Conservation (phyloP, 1,139 yeast genomes). For the Debaryomyces sp. region DNA sequence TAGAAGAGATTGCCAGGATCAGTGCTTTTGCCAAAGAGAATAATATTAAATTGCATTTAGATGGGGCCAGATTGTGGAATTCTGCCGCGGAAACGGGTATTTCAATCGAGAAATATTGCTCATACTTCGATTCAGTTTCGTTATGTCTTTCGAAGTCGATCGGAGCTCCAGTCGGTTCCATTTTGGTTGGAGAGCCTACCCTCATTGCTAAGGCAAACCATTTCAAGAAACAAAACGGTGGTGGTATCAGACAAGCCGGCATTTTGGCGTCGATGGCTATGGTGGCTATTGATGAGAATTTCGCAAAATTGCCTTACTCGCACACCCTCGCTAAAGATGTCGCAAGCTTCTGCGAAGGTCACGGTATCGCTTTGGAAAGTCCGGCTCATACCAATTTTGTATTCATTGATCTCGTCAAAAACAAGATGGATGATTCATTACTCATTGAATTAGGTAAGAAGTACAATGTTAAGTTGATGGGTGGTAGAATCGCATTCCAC, state of each 20-base stretch:
- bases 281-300: conserved; percentile 75
- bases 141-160: conserved; percentile 87
- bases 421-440: conserved; percentile 60
- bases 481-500: conserved; percentile 82
- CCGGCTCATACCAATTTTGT: conserved; percentile 91
- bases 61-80: conserved; percentile 96
- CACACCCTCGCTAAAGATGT: conserved; percentile 71
- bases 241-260: conserved; percentile 92
- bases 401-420: conserved; percentile 65
- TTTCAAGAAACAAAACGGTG: conserved; percentile 92
- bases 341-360: conserved; percentile 58
- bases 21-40: conserved; percentile 69
- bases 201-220: conserved; percentile 78
- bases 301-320: conserved; percentile 59
- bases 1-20: conserved; percentile 77
- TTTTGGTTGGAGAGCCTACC: conserved; percentile 68
- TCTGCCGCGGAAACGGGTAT: conserved; percentile 79
- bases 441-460: conserved; percentile 60
- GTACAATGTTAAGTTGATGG: conserved; percentile 67
- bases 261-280: conserved; percentile 80
- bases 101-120: conserved; percentile 70
- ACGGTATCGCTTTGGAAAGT: conserved; percentile 55
- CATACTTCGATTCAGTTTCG: conserved; percentile 83
- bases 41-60: conserved; percentile 74
- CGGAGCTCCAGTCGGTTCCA: conserved; percentile 95